Evolutionary conservation across 2,329 filamentous ascomycete species (phyloP).

Genomic region (Alternaria angustiovoidea): DNA sequence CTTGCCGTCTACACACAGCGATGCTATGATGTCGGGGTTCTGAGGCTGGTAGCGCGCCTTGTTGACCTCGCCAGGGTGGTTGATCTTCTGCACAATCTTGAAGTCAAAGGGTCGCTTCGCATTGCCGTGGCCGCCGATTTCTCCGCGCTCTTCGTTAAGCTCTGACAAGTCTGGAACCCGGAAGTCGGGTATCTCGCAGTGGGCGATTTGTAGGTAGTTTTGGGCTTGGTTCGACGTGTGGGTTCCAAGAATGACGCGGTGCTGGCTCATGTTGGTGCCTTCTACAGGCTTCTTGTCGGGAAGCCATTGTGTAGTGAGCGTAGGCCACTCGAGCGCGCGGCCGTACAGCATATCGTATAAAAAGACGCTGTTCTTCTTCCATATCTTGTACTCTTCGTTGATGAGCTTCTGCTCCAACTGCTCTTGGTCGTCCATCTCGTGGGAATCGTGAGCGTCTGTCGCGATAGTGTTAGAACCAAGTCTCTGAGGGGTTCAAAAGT

Average conservation of each 20-base stretch:
- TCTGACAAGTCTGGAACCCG: conserved; percentile 76
- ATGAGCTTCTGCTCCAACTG: conserved; percentile 84
- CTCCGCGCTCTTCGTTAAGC: conserved; percentile 89
- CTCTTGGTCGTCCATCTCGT: conserved; percentile 72
- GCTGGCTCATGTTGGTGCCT: conserved; percentile 85
- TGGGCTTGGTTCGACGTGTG: conserved; percentile 86
- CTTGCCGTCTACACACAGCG: conserved; percentile 84
- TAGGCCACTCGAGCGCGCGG: conserved; percentile 96
- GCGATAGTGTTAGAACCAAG: conserved; percentile 5
- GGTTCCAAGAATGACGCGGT: conserved; percentile 91
- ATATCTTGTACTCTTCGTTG: conserved; percentile 99
- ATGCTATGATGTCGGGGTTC: conserved; percentile 95
- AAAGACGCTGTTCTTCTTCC: conserved; percentile 99
- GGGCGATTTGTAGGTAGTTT: conserved; percentile 94
- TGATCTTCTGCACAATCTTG: conserved; percentile 92
- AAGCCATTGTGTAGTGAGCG: conserved; percentile 97
- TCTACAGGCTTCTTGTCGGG: conserved; percentile 72
- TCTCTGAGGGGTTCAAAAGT: neutral
- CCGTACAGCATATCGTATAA: conserved; percentile 97
- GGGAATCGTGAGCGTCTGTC: conserved; percentile 52
- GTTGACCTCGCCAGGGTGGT: conserved; percentile 96
- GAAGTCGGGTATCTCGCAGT: conserved; percentile 89
- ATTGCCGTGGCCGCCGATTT: conserved; percentile 92
- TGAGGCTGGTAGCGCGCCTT: conserved; percentile 98
- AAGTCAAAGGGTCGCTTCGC: conserved; percentile 82